Base-by-base conservation (phyloP, 2,329 filamentous ascomycete genomes). In the Sarocladiaceae sp. region DNA sequence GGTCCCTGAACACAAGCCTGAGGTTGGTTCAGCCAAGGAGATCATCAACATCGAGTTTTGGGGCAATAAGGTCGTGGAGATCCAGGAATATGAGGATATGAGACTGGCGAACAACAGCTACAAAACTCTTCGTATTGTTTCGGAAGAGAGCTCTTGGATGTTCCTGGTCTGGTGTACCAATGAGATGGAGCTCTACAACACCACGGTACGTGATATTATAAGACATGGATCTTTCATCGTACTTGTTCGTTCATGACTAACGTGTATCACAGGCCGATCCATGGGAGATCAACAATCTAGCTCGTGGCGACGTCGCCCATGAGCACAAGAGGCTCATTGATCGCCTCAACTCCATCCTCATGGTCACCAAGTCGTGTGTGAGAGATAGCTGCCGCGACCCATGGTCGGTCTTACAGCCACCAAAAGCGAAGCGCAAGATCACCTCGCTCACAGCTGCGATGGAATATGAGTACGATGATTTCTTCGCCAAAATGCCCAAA, bases 1-100 rank as follows among this genome's bases (percentile, higher is more conserved):
- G 2, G n/a, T n/a, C n/a, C n/a, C n/a, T n/a, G n/a, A n/a, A n/a
- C 10, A 44, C 3, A 20, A 33, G 11, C 36, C 28, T 10, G 48
- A 23, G 13, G n/a, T 22, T 13, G 50, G 50, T 13, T 26, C 22
- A 6, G 40, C 18, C 12, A 69, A 74, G 29, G 79, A 82, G 58
- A 77, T 79, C 58, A 73, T 79, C 20, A 76, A 73, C 2, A 71
- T 53, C 44, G 51, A 53, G 44, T 53, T 60, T 54, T 64, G 62
- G 61, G 58, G 63, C 1, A 57, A 58, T 17, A 64, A 62, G 2
- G 55, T 53, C 15, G 57, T 60, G 44, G 62, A 64, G 52, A n/a
- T n/a, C n/a, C n/a, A n/a, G n/a, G n/a, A n/a, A n/a, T n/a, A n/a
- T n/a, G n/a, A n/a, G n/a, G n/a, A n/a, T n/a, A n/a, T n/a, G n/a